Conservation (phyloP, 2,329 filamentous ascomycete species). For the Clonostachys chloroleuca region DNA sequence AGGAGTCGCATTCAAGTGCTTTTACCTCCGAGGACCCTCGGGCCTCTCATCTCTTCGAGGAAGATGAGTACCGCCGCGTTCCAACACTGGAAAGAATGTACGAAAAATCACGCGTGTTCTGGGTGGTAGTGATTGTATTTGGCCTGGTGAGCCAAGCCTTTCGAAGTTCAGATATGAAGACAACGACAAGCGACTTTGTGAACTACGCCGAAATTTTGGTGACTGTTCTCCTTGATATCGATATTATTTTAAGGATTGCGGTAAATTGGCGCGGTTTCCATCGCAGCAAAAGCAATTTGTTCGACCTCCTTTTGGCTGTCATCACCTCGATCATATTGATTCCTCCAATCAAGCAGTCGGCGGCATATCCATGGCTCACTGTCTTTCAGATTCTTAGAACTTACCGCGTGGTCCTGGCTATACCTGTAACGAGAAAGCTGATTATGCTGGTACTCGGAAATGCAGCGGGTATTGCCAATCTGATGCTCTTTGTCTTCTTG, state of each 20-base stretch:
- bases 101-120: slow-evolving; percentile 69
- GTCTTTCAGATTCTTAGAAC: slow-evolving; percentile 90
- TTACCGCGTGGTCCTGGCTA: slow-evolving; percentile 86
- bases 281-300: slow-evolving; percentile 66
- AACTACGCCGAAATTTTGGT: slow-evolving; percentile 68
- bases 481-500: slow-evolving; percentile 94
- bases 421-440: slow-evolving; percentile 81
- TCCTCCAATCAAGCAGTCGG: slow-evolving; percentile 70
- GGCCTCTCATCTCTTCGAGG: slow-evolving; percentile 20
- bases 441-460: slow-evolving; percentile 89
- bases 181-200: slow-evolving; percentile 48
- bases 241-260: slow-evolving; percentile 76
- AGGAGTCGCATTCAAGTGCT: slow-evolving; percentile 91
- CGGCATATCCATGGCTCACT: slow-evolving; percentile 82
- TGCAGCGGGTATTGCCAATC: slow-evolving; percentile 83
- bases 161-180: slow-evolving; percentile 69
- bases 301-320: slow-evolving; percentile 76
- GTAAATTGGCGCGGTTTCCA: slow-evolving; percentile 81
- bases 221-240: slow-evolving; percentile 72
- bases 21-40: slow-evolving; percentile 68
- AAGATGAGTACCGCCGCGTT: slow-evolving; percentile 25
- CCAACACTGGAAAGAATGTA: slow-evolving; percentile 65
- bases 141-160: slow-evolving; percentile 77
- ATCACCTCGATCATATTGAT: slow-evolving; percentile 83
- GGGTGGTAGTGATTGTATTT: slow-evolving; percentile 76